phyloP scores from a whole-genome alignment of 108 stramenopile genomes.

The Epithemia pelagica region DNA sequence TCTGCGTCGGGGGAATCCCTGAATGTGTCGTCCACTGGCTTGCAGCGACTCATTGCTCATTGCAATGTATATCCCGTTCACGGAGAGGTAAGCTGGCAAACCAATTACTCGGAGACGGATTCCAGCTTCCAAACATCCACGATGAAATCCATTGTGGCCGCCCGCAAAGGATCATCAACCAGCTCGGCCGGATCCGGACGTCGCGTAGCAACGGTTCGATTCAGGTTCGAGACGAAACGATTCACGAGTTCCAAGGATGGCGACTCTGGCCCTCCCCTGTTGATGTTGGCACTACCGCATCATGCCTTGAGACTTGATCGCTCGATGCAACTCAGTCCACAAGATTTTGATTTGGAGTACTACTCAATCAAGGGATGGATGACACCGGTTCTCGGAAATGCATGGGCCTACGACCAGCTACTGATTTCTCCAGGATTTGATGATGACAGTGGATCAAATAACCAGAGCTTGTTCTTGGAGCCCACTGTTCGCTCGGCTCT shows the following conservation, averaged over 20 bases:
- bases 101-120: conserved; percentile 12
- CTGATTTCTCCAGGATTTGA: conserved; percentile 45
- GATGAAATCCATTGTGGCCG: neutral
- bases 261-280: conserved; percentile 22
- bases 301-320: conserved; percentile 53
- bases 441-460: conserved; percentile 17
- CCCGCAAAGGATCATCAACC: neutral
- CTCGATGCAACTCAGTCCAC: conserved; percentile 23
- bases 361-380: conserved; percentile 72
- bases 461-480: conserved; percentile 23
- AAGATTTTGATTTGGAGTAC: conserved; percentile 61
- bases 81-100: conserved; percentile 55
- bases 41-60: conserved; percentile 74
- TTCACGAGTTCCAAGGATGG: conserved; percentile 19
- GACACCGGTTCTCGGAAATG: conserved; percentile 59
- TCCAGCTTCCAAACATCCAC: neutral
- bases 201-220: conserved; percentile 45
- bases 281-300: conserved; percentile 85
- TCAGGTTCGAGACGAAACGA: conserved; percentile 47
- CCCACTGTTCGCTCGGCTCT: conserved; percentile 39
- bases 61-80: conserved; percentile 64
- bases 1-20: neutral
- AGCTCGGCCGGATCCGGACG: neutral
- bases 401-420: conserved; percentile 68
- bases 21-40: conserved; percentile 43